Evolutionary conservation across 2,329 filamentous ascomycete species (phyloP), one percentile per base, ranked within the genome.

Genomic region (Venturia carpophila): DNA sequence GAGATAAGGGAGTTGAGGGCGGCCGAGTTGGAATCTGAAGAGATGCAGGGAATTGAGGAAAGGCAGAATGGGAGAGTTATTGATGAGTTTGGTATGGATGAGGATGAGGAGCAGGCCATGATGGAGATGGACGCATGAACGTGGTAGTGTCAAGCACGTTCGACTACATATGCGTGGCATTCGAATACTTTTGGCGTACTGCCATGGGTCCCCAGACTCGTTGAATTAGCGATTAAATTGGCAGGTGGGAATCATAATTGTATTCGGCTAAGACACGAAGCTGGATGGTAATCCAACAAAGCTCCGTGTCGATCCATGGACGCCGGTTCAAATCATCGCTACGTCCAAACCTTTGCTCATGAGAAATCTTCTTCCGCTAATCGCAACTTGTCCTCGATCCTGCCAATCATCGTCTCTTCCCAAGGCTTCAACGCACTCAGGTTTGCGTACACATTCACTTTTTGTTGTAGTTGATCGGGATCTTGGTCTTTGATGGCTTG

Each of bases 401-500:
- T 62, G 24, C 60, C 60, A 43, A 62, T 62, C 60, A 62, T 62
- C 6, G 60, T 62, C 43, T 62, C 60, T 39, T 62, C 43, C 60
- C 60, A 62, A 34, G 39, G 43, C 17, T 62, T 47, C 43, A 62
- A 62, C 5, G 60, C 39, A 37, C 60, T 62, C 60, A 62, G 37
- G 15, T 62, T 62, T 37, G 60, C 60, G 60, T 43, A 62, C 21
- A 37, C 19, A 13, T 62, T 62, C 5, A 62, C 60, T 37, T 62
- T 62, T 37, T 62, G 60, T n/a, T 62, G 60, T 43, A 43, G 27
- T 47, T 47, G 81, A 71, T 96, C 91, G 75, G 89, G 87, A 71
- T 95, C 90, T 65, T 87, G 87, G 41, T 85, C 83, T 73, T 94
- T 87, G 66, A 96, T 82, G 4, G 90, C 85, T 67, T 88, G 86